Evolutionary conservation across 2,329 filamentous ascomycete genomes (phyloP), one percentile per base, ranked within the genome.

Genomic region (Daldinia eschscholtzii): DNA sequence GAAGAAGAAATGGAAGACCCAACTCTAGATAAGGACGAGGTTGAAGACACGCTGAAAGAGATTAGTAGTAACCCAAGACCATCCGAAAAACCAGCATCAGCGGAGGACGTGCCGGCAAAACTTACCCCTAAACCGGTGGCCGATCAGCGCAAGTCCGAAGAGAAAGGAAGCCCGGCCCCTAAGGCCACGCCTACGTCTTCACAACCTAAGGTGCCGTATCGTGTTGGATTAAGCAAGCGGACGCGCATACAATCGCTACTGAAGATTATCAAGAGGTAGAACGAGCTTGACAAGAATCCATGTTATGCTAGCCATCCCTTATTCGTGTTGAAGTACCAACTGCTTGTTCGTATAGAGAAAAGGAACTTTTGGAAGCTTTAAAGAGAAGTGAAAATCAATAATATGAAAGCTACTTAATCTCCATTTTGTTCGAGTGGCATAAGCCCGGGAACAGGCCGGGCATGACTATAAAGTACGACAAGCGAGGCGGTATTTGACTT

Each of bases 181-280:
- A 74, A 71, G 33, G 46, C 67, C 23, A 71, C 68, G 20, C 57
- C 64, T 4, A 44, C 71, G 13, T 39, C 71, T 7, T 72, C 72
- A n/a, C 75, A 75, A 64, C 74, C 79, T 15, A 84, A 83, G 70
- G 77, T 81, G 23, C 73, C 76, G 1, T 83, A 83, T 56, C 77
- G 84, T 26, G 84, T 86, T 46, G 84, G 84, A 1, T 75, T 86
- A 41, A 86, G 83, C 74, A 83, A 81, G 76, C 79, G 81, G 46
- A 81, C 80, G 23, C 80, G 82, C 61, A 85, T 86, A 59, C 79
- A 83, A 46, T 83, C 84, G 7, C 72, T 86, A 50, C 76, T 86
- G 59, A 83, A 82, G 67, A 77, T 77, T 2, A 77, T 85, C 53
- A 82, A 79, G 75, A 85, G 84, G 74, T 85, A 48, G 67, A 41